A percentile compares a stretch with the other conserved stretches of the same genome.
Evolutionary conservation across 345 rosid species (phyloP).

Genomic region (Syzygium oleosum): DNA sequence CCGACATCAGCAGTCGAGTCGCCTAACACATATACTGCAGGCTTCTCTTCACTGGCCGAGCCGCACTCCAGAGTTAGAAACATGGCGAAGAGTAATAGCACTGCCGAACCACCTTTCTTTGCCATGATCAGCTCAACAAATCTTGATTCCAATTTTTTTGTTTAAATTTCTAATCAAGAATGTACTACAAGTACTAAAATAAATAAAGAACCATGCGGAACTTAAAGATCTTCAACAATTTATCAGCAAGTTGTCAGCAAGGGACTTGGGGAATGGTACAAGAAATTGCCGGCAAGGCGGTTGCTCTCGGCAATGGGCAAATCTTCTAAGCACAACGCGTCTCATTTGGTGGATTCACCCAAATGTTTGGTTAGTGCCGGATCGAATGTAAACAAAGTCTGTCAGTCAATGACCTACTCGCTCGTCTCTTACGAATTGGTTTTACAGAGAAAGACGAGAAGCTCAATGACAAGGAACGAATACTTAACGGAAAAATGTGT

Average conservation of each 20-base stretch:
- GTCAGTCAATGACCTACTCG: not conserved
- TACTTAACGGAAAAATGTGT: not conserved
- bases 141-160: not conserved
- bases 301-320: not conserved
- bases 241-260: not conserved
- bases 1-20: slow-evolving; percentile 59
- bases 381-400: not conserved
- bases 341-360: not conserved
- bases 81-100: not conserved
- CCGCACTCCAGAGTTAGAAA: slow-evolving; percentile 1
- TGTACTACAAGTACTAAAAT: not conserved
- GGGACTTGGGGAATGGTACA: not conserved
- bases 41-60: slow-evolving; percentile 17
- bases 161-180: not conserved
- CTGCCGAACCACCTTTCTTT: not conserved
- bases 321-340: not conserved
- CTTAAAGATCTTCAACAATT: not conserved
- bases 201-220: not conserved
- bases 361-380: not conserved
- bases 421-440: not conserved
- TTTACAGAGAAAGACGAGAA: not conserved
- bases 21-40: slow-evolving; percentile 34
- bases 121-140: not conserved
- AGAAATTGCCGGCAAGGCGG: not conserved
- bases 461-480: not conserved